Evolutionary conservation across 2,329 filamentous ascomycete species (phyloP), one percentile per base, ranked within the genome.

Genomic region (Pseudogymnoascus sp.): DNA sequence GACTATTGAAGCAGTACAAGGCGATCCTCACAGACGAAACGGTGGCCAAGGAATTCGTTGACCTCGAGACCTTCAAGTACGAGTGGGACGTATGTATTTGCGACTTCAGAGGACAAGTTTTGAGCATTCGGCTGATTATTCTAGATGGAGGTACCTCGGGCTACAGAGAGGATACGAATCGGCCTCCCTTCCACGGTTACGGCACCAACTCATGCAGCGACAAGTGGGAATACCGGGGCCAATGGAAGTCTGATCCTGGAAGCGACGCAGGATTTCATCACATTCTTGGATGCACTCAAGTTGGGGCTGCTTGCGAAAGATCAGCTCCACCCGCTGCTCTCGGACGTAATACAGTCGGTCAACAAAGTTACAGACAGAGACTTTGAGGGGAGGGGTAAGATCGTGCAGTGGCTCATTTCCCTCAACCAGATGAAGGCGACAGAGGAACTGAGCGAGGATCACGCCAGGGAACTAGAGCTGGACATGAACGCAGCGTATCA

Each of bases 261-360:
- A 66, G 94, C 94, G 1, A 97, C 93, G 0, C 92, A 99, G 75
- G 95, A 97, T 74, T 99, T 99, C 74, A 99, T 99, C 75, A 99
- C 94, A 0, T 93, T 99, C 72, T 84, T 99, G 60, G 94, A 99
- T 73, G 95, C 94, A 13, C 83, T 99, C 69, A 92, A 92, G 73
- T 85, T 99, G 61, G 92, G 93, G 48, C 85, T 97, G 70, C 81
- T 96, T 9, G 93, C 93, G 58, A 99, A 99, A 73, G 93, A 97
- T 74, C 92, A 94, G 66, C 80, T 99, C n/a, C 95, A 99, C 72
- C 94, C 94, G 3, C 80, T 99, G 17, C 82, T 99, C 2, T 93
- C 92, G 1, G 94, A 97, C 69, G 91, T 97, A 15, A 99, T 99
- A 65, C 93, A 97, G 71, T 92, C 91, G 2, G 93, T 97, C 66